Conservation (phyloP, 2,329 filamentous ascomycete genomes). For the Phialophora chinensis region DNA sequence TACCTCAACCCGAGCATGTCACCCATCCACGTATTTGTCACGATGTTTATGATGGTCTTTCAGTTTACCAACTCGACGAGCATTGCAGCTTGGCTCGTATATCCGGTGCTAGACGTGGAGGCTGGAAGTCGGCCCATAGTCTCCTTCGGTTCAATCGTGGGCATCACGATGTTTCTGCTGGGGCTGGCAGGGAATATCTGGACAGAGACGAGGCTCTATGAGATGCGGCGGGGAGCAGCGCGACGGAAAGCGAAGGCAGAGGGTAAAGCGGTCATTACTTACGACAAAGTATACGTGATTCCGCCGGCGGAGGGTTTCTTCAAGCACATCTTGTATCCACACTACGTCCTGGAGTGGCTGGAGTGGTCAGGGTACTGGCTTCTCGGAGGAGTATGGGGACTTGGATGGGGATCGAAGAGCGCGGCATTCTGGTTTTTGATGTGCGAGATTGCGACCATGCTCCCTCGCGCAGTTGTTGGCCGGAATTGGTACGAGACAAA, state of each 20-base stretch:
- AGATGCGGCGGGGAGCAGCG: constrained; percentile 76
- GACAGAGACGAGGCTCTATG: constrained; percentile 87
- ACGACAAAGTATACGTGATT: constrained; percentile 85
- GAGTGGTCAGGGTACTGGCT: constrained; percentile 94
- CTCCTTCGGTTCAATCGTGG: constrained; percentile 51
- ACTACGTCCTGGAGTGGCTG: constrained; percentile 96
- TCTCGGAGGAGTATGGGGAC: constrained; percentile 47
- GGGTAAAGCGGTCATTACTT: constrained; percentile 53
- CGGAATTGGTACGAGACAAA: constrained; percentile 83
- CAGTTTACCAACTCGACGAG: constrained; percentile 80
- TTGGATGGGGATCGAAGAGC: constrained; percentile 62
- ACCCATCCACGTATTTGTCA: constrained; percentile 76
- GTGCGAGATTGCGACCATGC: constrained; percentile 89
- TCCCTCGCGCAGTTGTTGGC: constrained; percentile 81
- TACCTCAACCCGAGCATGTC: constrained; percentile 88
- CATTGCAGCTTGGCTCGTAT: constrained; percentile 77
- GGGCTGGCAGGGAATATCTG: constrained; percentile 82
- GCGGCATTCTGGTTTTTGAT: constrained; percentile 82
- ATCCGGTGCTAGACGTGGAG: constrained; percentile 24
- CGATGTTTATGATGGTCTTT: constrained; percentile 69
- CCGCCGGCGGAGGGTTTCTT: constrained; percentile 78
- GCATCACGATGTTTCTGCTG: constrained; percentile 75
- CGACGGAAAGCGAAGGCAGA: constrained; percentile 37
- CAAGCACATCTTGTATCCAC: constrained; percentile 80
- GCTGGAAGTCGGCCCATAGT: constrained; percentile 57